These are phyloP conservation scores for Stagonosporopsis vannaccii DNA, from an alignment of 2,329 filamentous ascomycete genomes.

Conservation along the genomic window DNA sequence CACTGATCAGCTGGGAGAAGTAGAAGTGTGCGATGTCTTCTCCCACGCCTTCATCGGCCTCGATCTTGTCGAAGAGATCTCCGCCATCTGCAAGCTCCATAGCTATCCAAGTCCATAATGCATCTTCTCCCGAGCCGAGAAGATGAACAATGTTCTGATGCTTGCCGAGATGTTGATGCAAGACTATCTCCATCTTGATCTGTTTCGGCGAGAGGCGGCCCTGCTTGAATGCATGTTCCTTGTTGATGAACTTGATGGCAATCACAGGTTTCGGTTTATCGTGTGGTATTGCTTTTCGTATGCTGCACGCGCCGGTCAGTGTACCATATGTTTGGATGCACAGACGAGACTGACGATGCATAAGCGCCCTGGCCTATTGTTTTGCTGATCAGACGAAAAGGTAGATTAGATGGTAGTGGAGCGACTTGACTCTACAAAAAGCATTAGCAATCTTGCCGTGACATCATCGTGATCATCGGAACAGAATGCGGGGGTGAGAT, in stretches of 20 bases:
- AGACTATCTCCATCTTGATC: slow-evolving; percentile 86
- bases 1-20: slow-evolving; percentile 88
- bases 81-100: slow-evolving; percentile 97
- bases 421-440: slow-evolving; percentile 80
- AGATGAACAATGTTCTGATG: slow-evolving; percentile 95
- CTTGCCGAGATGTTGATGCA: slow-evolving; percentile 86
- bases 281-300: slow-evolving; percentile 88
- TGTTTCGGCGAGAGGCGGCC: slow-evolving; percentile 90
- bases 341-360: slow-evolving; percentile 74
- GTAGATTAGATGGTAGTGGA: slow-evolving; percentile 82
- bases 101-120: slow-evolving; percentile 92
- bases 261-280: slow-evolving; percentile 77
- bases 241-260: slow-evolving; percentile 98
- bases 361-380: slow-evolving; percentile 97
- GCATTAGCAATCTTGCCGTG: slow-evolving; percentile 1
- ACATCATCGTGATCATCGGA: not conserved
- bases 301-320: slow-evolving; percentile 54
- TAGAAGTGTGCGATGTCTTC: slow-evolving; percentile 96
- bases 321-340: not conserved
- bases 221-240: slow-evolving; percentile 88
- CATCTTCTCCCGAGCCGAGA: slow-evolving; percentile 85
- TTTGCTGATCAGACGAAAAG: slow-evolving; percentile 93
- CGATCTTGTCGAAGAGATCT: slow-evolving; percentile 98
- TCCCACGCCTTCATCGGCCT: slow-evolving; percentile 93
- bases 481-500: not conserved